Evolutionary conservation across 2,329 filamentous ascomycete genomes (phyloP).

Genomic region (Macrophomina tecta): DNA sequence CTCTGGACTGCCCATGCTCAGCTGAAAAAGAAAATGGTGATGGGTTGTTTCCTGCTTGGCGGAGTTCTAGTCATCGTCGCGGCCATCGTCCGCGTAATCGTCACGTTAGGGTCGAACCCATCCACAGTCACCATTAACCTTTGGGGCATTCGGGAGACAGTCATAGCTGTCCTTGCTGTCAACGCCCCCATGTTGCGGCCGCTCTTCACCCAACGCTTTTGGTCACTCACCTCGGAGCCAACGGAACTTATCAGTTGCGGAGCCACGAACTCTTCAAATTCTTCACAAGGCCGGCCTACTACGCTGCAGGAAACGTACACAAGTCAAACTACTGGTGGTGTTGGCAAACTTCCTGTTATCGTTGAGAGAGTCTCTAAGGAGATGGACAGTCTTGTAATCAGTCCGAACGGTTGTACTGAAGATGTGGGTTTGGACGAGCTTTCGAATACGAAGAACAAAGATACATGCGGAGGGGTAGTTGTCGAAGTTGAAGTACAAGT

Average conservation of each 20-base stretch:
- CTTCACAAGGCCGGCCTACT: not conserved
- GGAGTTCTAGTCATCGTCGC: conserved; percentile 45
- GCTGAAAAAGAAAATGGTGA: conserved; percentile 40
- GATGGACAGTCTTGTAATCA: not conserved
- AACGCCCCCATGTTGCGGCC: conserved; percentile 44
- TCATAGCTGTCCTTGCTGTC: conserved; percentile 43
- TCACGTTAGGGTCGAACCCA: conserved; percentile 39
- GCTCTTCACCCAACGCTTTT: conserved; percentile 39
- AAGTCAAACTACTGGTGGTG: not conserved
- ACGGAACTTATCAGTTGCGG: conserved; percentile 4
- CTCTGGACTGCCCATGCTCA: conserved; percentile 42
- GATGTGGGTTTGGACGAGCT: not conserved
- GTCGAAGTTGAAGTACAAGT: conserved; percentile 8
- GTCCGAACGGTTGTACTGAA: not conserved
- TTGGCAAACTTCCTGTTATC: not conserved
- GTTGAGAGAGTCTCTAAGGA: not conserved
- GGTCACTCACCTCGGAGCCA: conserved; percentile 29
- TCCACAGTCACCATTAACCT: conserved; percentile 43
- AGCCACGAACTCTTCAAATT: not conserved
- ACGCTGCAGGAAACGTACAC: not conserved
- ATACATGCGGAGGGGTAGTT: not conserved
- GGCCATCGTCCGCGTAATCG: conserved; percentile 41
- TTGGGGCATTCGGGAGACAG: conserved; percentile 47
- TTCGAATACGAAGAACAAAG: not conserved
- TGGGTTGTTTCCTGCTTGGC: conserved; percentile 42